Conservation (phyloP, 75 land plant genomes). For the Gnetum montanum region DNA sequence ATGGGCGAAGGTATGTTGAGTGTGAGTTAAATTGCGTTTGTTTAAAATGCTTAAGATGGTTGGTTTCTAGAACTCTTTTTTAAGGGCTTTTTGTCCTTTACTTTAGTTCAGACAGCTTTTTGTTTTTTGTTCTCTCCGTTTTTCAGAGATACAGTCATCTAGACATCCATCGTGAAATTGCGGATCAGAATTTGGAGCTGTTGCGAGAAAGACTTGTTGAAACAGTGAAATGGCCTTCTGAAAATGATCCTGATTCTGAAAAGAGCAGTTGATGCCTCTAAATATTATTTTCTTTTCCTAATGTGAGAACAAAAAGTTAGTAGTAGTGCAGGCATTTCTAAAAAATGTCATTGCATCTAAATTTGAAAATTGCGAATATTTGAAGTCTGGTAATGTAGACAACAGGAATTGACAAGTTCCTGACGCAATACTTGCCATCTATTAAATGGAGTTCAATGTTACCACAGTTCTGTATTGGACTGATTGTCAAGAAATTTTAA, state of each 20-base stretch:
- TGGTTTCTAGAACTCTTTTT: no score
- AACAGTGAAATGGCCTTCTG: conserved; percentile 86
- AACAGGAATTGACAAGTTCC: no score
- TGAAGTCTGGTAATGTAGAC: no score
- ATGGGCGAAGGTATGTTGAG: conserved; percentile 79
- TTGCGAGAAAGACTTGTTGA: conserved; percentile 89
- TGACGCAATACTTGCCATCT: no score
- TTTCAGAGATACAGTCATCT: conserved; percentile 78
- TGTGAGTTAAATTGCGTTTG: not conserved
- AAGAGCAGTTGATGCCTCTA: conserved; percentile 24
- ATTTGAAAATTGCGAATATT: no score
- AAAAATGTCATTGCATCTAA: no score
- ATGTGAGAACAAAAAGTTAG: no score
- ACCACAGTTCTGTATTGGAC: no score
- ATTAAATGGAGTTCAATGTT: no score
- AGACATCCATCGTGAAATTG: conserved; percentile 61
- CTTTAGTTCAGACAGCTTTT: not conserved
- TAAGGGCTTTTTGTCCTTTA: not conserved
- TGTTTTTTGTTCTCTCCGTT: conserved; percentile 1
- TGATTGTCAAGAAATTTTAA: no score
- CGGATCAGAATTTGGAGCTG: conserved; percentile 82
- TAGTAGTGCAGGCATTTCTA: no score
- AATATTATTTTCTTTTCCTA: no score
- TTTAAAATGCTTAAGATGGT: not conserved
- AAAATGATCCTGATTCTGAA: conserved; percentile 47